phyloP scores from a whole-genome alignment of 257 asterid species.

The Orobanche coerulescens region DNA sequence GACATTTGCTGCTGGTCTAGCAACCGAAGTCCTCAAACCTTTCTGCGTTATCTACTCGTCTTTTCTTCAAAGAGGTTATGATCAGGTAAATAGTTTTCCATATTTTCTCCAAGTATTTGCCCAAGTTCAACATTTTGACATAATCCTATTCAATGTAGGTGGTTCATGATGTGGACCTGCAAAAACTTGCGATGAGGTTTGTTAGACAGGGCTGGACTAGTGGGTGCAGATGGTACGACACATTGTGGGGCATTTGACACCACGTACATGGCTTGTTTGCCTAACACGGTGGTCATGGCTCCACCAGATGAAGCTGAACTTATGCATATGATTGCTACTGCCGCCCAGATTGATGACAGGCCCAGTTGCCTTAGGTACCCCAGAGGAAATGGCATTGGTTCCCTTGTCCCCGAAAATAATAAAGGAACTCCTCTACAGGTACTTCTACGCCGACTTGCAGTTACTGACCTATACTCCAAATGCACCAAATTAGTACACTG shows the following conservation, averaged over 20 bases:
- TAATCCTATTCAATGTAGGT: not conserved
- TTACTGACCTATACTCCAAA: too few relatives aligned
- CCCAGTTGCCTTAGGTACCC: slow-evolving; percentile 20
- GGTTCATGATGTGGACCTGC: slow-evolving; percentile 2
- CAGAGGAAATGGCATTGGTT: not conserved
- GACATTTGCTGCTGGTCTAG: slow-evolving; percentile 53
- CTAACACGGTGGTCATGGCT: slow-evolving; percentile 22
- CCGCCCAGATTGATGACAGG: slow-evolving; percentile 13
- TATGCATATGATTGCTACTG: slow-evolving; percentile 20
- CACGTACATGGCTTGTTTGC: slow-evolving; percentile 10
- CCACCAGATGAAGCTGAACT: slow-evolving; percentile 18
- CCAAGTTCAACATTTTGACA: too few relatives aligned
- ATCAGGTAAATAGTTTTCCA: not conserved
- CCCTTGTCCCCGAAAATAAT: not conserved
- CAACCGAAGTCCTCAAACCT: slow-evolving; percentile 42
- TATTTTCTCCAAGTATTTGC: not conserved
- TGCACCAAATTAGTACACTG: too few relatives aligned
- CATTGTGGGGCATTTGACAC: slow-evolving; percentile 18
- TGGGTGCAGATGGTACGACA: slow-evolving; percentile 20
- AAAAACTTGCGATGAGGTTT: slow-evolving; percentile 14
- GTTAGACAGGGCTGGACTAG: slow-evolving; percentile 21
- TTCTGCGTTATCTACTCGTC: not conserved
- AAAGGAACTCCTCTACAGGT: not conserved
- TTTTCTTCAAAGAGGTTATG: not conserved
- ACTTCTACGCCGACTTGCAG: too few relatives aligned